Conservation (phyloP, 345 rosid genomes). For the Citrus reticulata region DNA sequence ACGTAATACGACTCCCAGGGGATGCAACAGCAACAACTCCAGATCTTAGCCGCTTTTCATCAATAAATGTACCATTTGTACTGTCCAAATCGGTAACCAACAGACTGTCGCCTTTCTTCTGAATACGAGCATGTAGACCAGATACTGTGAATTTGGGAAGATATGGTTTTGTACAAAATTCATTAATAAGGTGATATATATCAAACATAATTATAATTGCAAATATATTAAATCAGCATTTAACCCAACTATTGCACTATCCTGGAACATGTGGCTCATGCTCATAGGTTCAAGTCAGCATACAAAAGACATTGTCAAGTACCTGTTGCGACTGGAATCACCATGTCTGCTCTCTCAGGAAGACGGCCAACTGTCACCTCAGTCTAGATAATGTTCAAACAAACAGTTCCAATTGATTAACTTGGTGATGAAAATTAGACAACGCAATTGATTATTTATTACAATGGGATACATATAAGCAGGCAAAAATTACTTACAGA, state of each 20-base stretch:
- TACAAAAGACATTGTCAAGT: not conserved
- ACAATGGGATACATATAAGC: not conserved
- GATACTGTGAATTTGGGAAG: constrained; percentile 46
- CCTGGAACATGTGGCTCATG: not conserved
- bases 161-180: not conserved
- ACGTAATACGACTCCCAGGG: constrained; percentile 59
- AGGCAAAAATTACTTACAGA: constrained; percentile 41
- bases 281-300: not conserved
- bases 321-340: constrained; percentile 95
- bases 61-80: constrained; percentile 82
- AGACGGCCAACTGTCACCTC: constrained; percentile 73
- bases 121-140: constrained; percentile 71
- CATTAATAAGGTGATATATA: not conserved
- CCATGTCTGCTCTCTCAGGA: constrained; percentile 77
- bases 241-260: not conserved
- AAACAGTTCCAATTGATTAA: not conserved
- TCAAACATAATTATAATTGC: not conserved
- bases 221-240: not conserved
- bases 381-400: constrained; percentile 29
- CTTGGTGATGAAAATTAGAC: not conserved
- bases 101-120: constrained; percentile 57
- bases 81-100: constrained; percentile 78
- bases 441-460: not conserved
- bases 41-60: constrained; percentile 59
- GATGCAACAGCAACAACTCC: constrained; percentile 52